These are phyloP conservation scores for Alnus glutinosa DNA, from an alignment of 306 rosid genomes.

Conservation along the genomic window DNA sequence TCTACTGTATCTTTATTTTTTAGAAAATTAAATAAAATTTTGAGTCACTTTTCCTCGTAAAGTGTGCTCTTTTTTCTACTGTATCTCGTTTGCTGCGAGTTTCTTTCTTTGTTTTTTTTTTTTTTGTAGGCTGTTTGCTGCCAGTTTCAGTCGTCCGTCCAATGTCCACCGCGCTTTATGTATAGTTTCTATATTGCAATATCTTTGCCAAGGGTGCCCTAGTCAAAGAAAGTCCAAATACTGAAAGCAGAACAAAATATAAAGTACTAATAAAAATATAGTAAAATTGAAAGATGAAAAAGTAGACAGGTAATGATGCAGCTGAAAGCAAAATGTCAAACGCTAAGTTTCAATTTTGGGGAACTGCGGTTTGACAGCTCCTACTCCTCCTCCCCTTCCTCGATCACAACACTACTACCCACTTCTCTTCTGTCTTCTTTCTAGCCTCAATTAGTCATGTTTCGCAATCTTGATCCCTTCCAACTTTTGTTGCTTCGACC, in stretches of 20 bases:
- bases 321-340: constrained; percentile 96
- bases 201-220: not conserved
- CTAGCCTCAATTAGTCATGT: not conserved
- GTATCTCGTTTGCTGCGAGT: not conserved
- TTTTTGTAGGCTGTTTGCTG: not conserved
- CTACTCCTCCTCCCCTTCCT: constrained; percentile 39
- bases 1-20: not conserved
- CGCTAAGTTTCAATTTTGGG: constrained; percentile 56
- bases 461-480: not conserved
- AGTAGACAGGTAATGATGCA: constrained; percentile 46
- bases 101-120: not conserved
- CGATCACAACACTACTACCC: constrained; percentile 30
- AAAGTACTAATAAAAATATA: not conserved
- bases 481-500: not conserved
- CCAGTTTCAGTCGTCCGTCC: constrained; percentile 6
- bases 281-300: constrained; percentile 43
- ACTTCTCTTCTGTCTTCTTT: not conserved
- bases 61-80: constrained; percentile 27
- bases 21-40: not conserved
- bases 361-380: constrained; percentile 60
- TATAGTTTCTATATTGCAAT: not conserved
- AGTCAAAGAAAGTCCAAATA: constrained; percentile 31
- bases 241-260: constrained; percentile 5
- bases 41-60: constrained; percentile 2
- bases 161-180: not conserved